Evolutionary conservation across 2,329 filamentous ascomycete species (phyloP), one percentile per base, ranked within the genome.

Genomic region (Bimuria novae-zelandiae): DNA sequence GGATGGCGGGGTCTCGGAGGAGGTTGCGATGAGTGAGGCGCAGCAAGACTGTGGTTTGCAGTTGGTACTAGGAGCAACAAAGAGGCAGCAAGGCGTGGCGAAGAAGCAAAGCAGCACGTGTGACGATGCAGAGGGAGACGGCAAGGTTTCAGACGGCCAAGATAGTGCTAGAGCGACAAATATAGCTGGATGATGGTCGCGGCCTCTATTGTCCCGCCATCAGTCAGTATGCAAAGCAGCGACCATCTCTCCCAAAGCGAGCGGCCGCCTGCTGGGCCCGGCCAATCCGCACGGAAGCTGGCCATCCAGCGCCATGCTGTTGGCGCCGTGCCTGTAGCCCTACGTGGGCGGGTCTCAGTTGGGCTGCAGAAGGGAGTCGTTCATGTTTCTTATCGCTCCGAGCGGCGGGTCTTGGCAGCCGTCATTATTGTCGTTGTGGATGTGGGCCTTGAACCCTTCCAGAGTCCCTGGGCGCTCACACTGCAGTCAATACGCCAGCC

Each of bases 291-390:
- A 44, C 37, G 19, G 43, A 50, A 19, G 59, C 55, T 57, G 62
- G 45, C 64, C 62, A 64, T 56, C 60, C 61, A 66, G 49, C 55
- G 53, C 57, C 49, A 46, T 32, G 41, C 56, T 57, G 57, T 61
- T 67, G 61, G 64, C 65, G 63, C 64, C 55, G 46, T 56, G 52
- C 49, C 56, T 36, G 21, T 55, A 51, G 56, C 56, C 54, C 48
- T 47, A 47, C 33, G 44, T 14, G 19, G n/a, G 46, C 30, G n/a
- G n/a, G n/a, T 29, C 45, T 54, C 50, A 47, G 21, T 35, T 44
- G 41, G n/a, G 23, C 45, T 22, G 45, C 22, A 22, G 22, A 7
- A 2, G n/a, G 7, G 22, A 40, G 27, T 23, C 42, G 29, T 52
- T 54, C 42, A 46, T 19, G 52, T 39, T 19, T 36, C 47, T 32